Conservation (phyloP, 352 stramenopile species). For the Pythium monospermum region DNA sequence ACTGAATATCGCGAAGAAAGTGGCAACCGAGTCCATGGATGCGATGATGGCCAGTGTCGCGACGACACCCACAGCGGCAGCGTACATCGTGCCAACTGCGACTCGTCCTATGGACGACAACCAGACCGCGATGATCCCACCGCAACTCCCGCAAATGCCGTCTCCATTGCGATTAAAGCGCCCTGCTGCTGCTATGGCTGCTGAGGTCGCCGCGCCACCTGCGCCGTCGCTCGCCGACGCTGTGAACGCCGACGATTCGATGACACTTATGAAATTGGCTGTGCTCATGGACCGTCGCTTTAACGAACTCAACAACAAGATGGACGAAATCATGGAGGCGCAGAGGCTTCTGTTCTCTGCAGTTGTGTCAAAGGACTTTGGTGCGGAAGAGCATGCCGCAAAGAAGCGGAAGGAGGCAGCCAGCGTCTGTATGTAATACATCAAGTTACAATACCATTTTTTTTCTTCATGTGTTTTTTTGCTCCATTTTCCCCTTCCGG, state of each 20-base stretch:
- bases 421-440: conserved; percentile 4
- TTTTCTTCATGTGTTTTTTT: too few relatives aligned
- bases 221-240: neutral
- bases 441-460: too few relatives aligned
- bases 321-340: conserved; percentile 71
- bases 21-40: too few relatives aligned
- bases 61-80: neutral
- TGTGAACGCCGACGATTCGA: conserved; percentile 16
- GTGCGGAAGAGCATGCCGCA: conserved; percentile 13
- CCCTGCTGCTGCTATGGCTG: conserved; percentile 16
- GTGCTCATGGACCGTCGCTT: conserved; percentile 70
- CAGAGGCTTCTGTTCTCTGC: conserved; percentile 66
- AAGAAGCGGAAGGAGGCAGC: conserved; percentile 26
- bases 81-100: too few relatives aligned
- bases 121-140: neutral
- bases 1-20: conserved; percentile 19
- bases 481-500: conserved; percentile 5
- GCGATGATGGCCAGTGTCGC: conserved; percentile 5
- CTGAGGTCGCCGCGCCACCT: conserved; percentile 1
- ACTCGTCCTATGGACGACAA: too few relatives aligned
- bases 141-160: neutral
- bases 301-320: conserved; percentile 68
- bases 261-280: conserved; percentile 46
- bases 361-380: conserved; percentile 35
- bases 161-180: conserved; percentile 16